These are phyloP conservation scores for Macadamia integrifolia DNA, from an alignment of 164 flowering plant genomes.

Conservation along the genomic window DNA sequence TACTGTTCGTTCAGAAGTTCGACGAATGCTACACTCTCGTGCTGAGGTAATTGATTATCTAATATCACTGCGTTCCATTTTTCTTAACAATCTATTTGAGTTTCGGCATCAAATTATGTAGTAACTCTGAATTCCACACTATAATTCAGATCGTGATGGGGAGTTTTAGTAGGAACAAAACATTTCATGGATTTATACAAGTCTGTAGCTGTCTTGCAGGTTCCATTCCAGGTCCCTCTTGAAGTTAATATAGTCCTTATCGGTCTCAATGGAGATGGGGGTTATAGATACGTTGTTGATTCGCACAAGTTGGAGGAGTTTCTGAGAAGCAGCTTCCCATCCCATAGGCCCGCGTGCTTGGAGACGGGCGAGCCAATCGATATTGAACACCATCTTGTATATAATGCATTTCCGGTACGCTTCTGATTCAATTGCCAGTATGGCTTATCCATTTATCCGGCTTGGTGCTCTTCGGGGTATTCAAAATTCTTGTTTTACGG, in stretches of 20 bases:
- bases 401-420: constrained; percentile 71
- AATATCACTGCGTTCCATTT: not conserved
- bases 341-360: constrained; percentile 78
- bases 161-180: not conserved
- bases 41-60: constrained; percentile 56
- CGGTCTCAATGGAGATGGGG: constrained; percentile 89
- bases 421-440: not conserved
- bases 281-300: constrained; percentile 71
- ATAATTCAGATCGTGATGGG: not conserved
- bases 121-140: not conserved
- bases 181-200: not conserved
- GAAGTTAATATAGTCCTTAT: constrained; percentile 85
- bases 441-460: no score
- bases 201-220: constrained; percentile 41
- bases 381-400: constrained; percentile 85
- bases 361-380: constrained; percentile 93
- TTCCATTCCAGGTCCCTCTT: constrained; percentile 97
- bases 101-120: not conserved
- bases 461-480: no score
- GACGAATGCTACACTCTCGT: constrained; percentile 86
- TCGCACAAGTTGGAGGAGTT: constrained; percentile 69
- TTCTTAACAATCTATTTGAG: not conserved
- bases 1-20: constrained; percentile 72
- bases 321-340: constrained; percentile 54
- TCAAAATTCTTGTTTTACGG: no score